These are phyloP conservation scores for Combretum micranthum DNA, from an alignment of 345 rosid genomes.

Conservation along the genomic window DNA sequence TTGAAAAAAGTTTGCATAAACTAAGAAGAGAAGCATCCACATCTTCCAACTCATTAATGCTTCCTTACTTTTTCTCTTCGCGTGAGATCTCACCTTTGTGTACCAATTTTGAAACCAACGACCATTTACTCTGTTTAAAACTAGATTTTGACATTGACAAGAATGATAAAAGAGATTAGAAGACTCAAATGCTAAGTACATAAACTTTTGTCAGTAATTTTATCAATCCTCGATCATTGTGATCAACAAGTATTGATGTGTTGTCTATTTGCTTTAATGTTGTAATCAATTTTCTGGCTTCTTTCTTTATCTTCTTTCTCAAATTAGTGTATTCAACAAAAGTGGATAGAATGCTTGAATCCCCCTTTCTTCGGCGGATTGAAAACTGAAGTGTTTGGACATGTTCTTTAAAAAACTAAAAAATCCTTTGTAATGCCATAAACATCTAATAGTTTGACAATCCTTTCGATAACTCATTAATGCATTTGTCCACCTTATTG, in stretches of 20 bases:
- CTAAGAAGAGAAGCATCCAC: conserved; percentile 21
- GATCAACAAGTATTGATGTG: conserved; percentile 3
- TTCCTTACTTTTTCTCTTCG: conserved; percentile 29
- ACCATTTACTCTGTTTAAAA: conserved; percentile 34
- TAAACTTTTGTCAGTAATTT: conserved; percentile 33
- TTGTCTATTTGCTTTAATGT: conserved; percentile 44
- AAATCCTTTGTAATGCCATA: conserved; percentile 50
- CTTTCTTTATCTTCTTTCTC: conserved; percentile 53
- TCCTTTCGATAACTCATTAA: conserved; percentile 48
- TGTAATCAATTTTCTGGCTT: conserved; percentile 36
- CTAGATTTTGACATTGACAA: conserved; percentile 15
- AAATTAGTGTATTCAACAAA: conserved; percentile 25
- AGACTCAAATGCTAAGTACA: conserved; percentile 20
- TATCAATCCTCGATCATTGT: conserved; percentile 33
- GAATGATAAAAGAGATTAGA: conserved; percentile 41
- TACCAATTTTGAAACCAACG: conserved; percentile 37
- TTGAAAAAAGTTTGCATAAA: conserved; percentile 4
- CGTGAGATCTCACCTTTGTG: conserved; percentile 21
- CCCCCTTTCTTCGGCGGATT: conserved; percentile 53
- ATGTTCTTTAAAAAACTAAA: conserved; percentile 39
- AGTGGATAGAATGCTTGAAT: conserved; percentile 20
- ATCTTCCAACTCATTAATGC: conserved; percentile 35
- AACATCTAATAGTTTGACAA: conserved; percentile 48
- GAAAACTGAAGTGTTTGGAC: conserved; percentile 52
- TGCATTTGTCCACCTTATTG: conserved; percentile 21